phyloP scores from a whole-genome alignment of 1,139 yeast genomes.

The Magnusiomyces starmeri region DNA sequence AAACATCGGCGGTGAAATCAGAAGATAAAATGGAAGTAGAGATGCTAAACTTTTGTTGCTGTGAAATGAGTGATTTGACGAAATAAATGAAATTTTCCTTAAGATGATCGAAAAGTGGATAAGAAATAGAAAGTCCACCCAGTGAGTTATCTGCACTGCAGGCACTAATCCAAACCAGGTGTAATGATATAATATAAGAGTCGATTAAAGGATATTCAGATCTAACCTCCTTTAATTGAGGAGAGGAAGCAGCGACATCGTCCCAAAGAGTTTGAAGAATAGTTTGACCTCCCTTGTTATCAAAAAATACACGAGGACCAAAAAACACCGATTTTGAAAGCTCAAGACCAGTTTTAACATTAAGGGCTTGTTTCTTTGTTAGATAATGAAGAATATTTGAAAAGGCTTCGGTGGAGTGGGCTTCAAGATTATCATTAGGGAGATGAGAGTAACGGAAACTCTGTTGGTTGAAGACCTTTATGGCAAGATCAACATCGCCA shows the following conservation, averaged over 20 bases:
- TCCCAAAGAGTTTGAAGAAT: slow-evolving; percentile 2
- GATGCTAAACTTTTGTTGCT: slow-evolving; percentile 2
- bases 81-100: slow-evolving; percentile 18
- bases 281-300: slow-evolving; percentile 16
- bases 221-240: not conserved
- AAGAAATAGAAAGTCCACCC: slow-evolving; percentile 23
- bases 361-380: slow-evolving; percentile 13
- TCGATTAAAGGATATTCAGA: slow-evolving; percentile 11
- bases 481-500: slow-evolving; percentile 23
- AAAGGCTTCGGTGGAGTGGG: slow-evolving; percentile 19
- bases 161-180: slow-evolving; percentile 24
- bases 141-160: slow-evolving; percentile 20
- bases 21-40: slow-evolving; percentile 7
- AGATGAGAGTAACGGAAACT: not conserved
- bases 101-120: slow-evolving; percentile 18
- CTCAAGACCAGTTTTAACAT: slow-evolving; percentile 16
- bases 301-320: slow-evolving; percentile 21
- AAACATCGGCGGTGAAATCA: slow-evolving; percentile 7
- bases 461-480: slow-evolving; percentile 23
- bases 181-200: slow-evolving; percentile 21
- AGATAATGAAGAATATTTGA: slow-evolving; percentile 15
- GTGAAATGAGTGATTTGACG: slow-evolving; percentile 18
- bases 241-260: not conserved
- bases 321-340: slow-evolving; percentile 22
- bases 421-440: slow-evolving; percentile 1